Base-by-base conservation (phyloP, 768 basidiomycete genomes). In the Flagelloscypha sp. region DNA sequence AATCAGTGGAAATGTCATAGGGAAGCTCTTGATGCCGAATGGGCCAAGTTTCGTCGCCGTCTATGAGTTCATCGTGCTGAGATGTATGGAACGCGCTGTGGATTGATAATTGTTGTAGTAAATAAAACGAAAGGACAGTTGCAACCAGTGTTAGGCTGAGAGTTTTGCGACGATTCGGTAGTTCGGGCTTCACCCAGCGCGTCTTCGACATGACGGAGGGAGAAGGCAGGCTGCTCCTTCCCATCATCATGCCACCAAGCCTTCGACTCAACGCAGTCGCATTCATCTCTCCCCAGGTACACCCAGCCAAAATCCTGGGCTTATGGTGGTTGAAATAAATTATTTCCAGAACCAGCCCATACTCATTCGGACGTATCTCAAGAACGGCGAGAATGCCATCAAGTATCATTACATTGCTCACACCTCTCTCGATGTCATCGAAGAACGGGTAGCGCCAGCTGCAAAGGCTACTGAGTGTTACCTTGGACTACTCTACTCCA, bases 401-500 rank as follows among this genome's bases (percentile, higher is more conserved):
- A 88, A 88, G 52, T 92, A 89, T 50, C 85, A 92, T 58, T 93
- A 90, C 45, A 78, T 90, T 37, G 87, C 89, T 0, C 89, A 94
- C 56, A 90, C 85, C 15, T 83, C 83, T 36, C 59, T 94, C 48
- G 89, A 94, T 57, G 82, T 90, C 37, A 77, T 94, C 48, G 90
- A 94, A 49, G 89, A 93, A 61, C 79, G 86, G 67, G 76, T 50
- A 52, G 62, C 45, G 18, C 47, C 68, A 41, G 70, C 68, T 12
- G 65, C 65, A 19, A 88, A 86, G 56, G 61, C 72, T 3, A 65
- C 63, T 4, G 88, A 93, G 22, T 80, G 82, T 52, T 94, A 92
- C 51, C 69, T 90, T 24, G 89, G 88, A 5, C 64, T 93, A 37
- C 59, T 94, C 17, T 89, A 87, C 55, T 72, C 81, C n/a, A 82